Evolutionary conservation across 2,329 filamentous ascomycete genomes (phyloP).

Genomic region (Paraconiothyrium sp.): DNA sequence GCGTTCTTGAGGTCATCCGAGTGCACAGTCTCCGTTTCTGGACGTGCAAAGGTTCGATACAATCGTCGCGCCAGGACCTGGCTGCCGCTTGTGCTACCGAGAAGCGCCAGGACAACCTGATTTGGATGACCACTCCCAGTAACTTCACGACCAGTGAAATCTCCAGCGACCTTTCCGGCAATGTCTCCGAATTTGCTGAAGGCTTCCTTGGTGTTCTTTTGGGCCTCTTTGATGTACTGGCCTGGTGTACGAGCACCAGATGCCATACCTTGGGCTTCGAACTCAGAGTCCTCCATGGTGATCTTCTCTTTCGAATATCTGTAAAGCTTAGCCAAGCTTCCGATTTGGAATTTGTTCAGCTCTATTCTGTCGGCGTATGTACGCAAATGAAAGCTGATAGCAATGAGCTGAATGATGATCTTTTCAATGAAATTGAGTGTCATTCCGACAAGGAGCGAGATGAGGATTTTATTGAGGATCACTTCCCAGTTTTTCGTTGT

Average conservation of each 20-base stretch:
- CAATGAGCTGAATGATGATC: constrained; percentile 93
- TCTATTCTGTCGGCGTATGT: constrained; percentile 93
- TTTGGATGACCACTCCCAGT: constrained; percentile 79
- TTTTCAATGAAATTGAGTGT: constrained; percentile 89
- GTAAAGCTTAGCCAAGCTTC: constrained; percentile 71
- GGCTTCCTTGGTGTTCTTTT: constrained; percentile 77
- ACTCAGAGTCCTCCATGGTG: constrained; percentile 78
- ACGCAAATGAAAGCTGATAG: constrained; percentile 88
- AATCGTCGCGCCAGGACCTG: constrained; percentile 88
- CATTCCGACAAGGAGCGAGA: constrained; percentile 81
- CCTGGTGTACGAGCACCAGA: constrained; percentile 79
- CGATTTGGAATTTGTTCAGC: constrained; percentile 90
- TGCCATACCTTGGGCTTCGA: constrained; percentile 61
- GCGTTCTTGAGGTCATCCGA: constrained; percentile 80
- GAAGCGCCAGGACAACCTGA: constrained; percentile 82
- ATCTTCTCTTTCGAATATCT: constrained; percentile 71
- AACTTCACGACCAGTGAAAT: constrained; percentile 81
- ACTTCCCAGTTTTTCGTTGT: constrained; percentile 73
- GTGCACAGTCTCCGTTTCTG: constrained; percentile 78
- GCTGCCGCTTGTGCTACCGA: constrained; percentile 75
- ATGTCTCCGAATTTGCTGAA: constrained; percentile 85
- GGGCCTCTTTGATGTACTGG: constrained; percentile 71
- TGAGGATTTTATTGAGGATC: constrained; percentile 84
- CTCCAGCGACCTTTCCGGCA: constrained; percentile 85
- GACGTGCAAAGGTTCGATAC: constrained; percentile 84